phyloP scores from a whole-genome alignment of 768 basidiomycete species.

The Cantharellus anzutake region DNA sequence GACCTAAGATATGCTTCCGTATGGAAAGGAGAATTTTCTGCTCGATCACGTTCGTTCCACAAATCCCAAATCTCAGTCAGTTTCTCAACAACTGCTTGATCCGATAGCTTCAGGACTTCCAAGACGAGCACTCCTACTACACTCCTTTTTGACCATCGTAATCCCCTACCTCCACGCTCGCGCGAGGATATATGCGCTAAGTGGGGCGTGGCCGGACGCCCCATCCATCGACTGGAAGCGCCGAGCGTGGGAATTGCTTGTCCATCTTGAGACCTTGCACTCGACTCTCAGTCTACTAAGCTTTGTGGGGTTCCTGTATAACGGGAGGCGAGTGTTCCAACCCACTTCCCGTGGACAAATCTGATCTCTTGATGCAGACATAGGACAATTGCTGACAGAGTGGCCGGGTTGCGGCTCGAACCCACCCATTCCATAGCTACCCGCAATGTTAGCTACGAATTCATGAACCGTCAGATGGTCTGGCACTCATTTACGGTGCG shows the following conservation, averaged over 20 bases:
- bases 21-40: not conserved
- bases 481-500: conserved; percentile 96
- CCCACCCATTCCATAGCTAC: conserved; percentile 49
- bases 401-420: conserved; percentile 54
- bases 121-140: conserved; percentile 37
- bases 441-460: conserved; percentile 89
- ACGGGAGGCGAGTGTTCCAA: conserved; percentile 44
- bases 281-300: conserved; percentile 45
- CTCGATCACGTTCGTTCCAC: conserved; percentile 7
- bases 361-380: conserved; percentile 32
- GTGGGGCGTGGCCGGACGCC: conserved; percentile 78
- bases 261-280: conserved; percentile 46
- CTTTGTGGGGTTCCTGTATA: conserved; percentile 68
- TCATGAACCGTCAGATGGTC: conserved; percentile 98
- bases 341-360: not conserved
- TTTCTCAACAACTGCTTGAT: conserved; percentile 1
- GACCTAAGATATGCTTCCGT: conserved; percentile 25
- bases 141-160: conserved; percentile 53
- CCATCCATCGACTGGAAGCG: conserved; percentile 61
- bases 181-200: conserved; percentile 54
- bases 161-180: conserved; percentile 65
- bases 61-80: conserved; percentile 12
- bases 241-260: conserved; percentile 51
- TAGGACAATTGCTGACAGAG: conserved; percentile 62
- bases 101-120: conserved; percentile 45